These are phyloP conservation scores for Elasticomyces elasticus DNA, from an alignment of 495 filamentous ascomycete genomes.

Conservation along the genomic window DNA sequence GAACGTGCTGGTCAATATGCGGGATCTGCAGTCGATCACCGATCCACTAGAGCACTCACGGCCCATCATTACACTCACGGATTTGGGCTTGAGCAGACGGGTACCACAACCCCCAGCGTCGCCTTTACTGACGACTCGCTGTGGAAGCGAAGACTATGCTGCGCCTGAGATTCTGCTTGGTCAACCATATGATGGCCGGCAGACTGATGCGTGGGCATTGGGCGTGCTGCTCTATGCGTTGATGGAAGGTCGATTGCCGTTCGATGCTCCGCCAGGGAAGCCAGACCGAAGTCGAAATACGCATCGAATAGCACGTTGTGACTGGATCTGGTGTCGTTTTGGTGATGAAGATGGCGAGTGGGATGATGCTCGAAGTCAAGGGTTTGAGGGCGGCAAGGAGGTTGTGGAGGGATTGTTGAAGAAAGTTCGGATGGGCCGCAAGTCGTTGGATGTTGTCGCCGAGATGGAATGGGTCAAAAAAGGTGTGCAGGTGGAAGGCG, in stretches of 20 bases:
- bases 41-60: slow-evolving; percentile 66
- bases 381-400: slow-evolving; percentile 61
- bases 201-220: slow-evolving; percentile 88
- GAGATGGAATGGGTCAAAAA: slow-evolving; percentile 64
- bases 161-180: slow-evolving; percentile 93
- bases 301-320: slow-evolving; percentile 86
- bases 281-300: slow-evolving; percentile 48
- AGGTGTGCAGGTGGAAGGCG: slow-evolving; percentile 61
- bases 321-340: slow-evolving; percentile 88
- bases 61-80: slow-evolving; percentile 78
- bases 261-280: slow-evolving; percentile 69
- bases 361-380: slow-evolving; percentile 44
- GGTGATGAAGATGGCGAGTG: slow-evolving; percentile 66
- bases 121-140: slow-evolving; percentile 72
- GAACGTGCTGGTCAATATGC: slow-evolving; percentile 85
- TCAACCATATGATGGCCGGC: slow-evolving; percentile 86
- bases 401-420: slow-evolving; percentile 76
- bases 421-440: slow-evolving; percentile 60
- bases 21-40: slow-evolving; percentile 37
- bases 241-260: slow-evolving; percentile 83
- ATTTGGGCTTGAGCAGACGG: slow-evolving; percentile 79
- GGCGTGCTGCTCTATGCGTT: slow-evolving; percentile 90
- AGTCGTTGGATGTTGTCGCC: slow-evolving; percentile 59
- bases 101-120: slow-evolving; percentile 62
- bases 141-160: slow-evolving; percentile 94